Evolutionary conservation across 2,329 filamentous ascomycete genomes (phyloP), one percentile per base, ranked within the genome.

Genomic region (Metarhizium sp.): DNA sequence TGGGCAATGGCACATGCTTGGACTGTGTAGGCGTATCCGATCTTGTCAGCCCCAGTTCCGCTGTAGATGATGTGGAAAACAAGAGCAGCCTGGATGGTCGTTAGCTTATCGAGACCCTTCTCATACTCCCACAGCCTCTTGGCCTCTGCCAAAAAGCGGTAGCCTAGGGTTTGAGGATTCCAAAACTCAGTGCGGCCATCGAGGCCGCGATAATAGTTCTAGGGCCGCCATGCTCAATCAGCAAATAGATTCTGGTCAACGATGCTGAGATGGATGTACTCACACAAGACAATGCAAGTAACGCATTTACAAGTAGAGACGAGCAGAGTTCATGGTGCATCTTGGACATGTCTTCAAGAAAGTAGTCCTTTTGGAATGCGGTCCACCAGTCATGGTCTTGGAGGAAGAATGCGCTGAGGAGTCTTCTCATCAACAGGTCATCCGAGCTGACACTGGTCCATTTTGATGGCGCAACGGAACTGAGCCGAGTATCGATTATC

Each of bases 91-190:
- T 73, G 71, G 32, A 72, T 62, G 5, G 66, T 67, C 10, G 66
- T 67, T 10, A 73, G 51, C 14, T 58, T 62, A 1, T 55, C 48
- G 5, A 56, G 50, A n/a, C 59, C 58, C 52, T 55, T 59, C 53
- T 70, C 66, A 8, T 67, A 50, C 51, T 71, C 69, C 62, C 69
- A 69, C 0, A 73, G 63, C 40, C 70, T 60, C 54, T 63, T 68
- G 8, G 69, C 65, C 57, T 73, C 70, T 34, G 67, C 66, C 8
- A 71, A 57, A 50, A 73, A 73, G 52, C 66, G 64, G 55, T 71
- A 71, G 1, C 59, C 59, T 4, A 71, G 59, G 6, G 57, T 67
- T 20, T 66, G 63, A 1, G 70, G 69, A 43, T 69, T 63, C 70
- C 70, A 73, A 43, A 63, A 68, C 55, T 69, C 63, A 6, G 61